These are phyloP conservation scores for Neonectria hederae DNA, from an alignment of 2,329 filamentous ascomycete genomes.

Conservation along the genomic window DNA sequence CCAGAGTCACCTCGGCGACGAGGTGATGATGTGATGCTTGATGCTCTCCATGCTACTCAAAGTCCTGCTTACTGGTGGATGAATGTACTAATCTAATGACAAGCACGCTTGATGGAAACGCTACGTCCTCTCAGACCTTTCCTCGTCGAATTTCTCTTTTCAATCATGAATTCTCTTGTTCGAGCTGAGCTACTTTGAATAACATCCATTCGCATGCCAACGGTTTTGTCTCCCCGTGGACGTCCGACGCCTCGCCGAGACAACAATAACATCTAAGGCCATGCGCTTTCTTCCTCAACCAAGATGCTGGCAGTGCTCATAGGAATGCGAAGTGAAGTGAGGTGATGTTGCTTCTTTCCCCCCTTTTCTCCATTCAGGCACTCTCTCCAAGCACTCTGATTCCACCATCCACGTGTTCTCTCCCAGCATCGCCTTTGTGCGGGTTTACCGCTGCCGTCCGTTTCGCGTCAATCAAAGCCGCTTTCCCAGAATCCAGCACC, in stretches of 20 bases:
- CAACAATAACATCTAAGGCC: conserved; percentile 30
- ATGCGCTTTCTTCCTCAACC: conserved; percentile 31
- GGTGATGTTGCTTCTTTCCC: conserved; percentile 18
- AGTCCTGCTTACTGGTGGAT: not conserved
- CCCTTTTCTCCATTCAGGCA: not conserved
- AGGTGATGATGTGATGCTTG: not conserved
- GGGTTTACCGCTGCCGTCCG: conserved; percentile 19
- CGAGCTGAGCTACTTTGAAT: conserved; percentile 17
- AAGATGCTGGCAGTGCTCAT: conserved; percentile 22
- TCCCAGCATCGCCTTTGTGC: not conserved
- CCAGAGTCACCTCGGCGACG: not conserved
- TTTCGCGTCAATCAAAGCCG: conserved; percentile 31
- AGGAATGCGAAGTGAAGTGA: conserved; percentile 28
- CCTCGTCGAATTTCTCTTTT: conserved; percentile 12
- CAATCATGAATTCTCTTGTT: conserved; percentile 15
- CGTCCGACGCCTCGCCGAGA: conserved; percentile 7
- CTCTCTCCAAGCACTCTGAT: conserved; percentile 8
- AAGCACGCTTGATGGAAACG: not conserved
- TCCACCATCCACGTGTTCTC: not conserved
- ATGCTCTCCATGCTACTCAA: not conserved
- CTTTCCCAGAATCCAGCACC: conserved; percentile 6
- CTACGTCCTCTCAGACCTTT: not conserved
- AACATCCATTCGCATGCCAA: conserved; percentile 18
- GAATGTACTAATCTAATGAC: not conserved
- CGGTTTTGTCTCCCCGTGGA: conserved; percentile 5